Evolutionary conservation across 257 asterid genomes (phyloP), one percentile per base, ranked within the genome.

Genomic region (Linaria vulgaris): DNA sequence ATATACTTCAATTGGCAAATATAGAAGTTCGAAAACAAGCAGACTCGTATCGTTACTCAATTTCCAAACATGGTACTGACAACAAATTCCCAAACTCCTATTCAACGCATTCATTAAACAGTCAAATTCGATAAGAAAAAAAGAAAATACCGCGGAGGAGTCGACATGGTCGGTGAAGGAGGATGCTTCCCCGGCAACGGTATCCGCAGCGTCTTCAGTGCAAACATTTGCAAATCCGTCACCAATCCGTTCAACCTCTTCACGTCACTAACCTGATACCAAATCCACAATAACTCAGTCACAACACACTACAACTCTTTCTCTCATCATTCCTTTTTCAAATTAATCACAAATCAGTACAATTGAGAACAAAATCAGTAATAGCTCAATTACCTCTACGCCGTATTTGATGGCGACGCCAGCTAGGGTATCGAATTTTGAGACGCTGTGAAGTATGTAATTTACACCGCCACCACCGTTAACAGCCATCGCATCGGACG

Each of bases 361-460:
- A n/a, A n/a, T n/a, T n/a, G n/a, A n/a, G n/a, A n/a, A n/a, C n/a
- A n/a, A n/a, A n/a, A n/a, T n/a, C n/a, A n/a, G n/a, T n/a, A n/a
- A n/a, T n/a, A n/a, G n/a, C n/a, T n/a, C n/a, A n/a, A n/a, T n/a
- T 74, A 90, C 97, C 95, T 90, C 97, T 46, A 90, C 96, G 21
- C 97, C 96, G 63, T 87, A 90, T 72, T 82, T 87, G 75, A 90
- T 90, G 44, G 97, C 96, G 62, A 90, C 88, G 34, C 97, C 97
- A 43, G 95, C 96, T 22, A 90, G 83, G 5, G 97, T 90, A 64
- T 90, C 97, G 70, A 81, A 85, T 62, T 81, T 90, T 45, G 96
- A 81, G 66, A 90, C 88, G 17, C 79, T 64, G 71, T 90, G 97
- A 12, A 71, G 62, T 34, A 87, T 81, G 68, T 54, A 70, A 70